Conservation (phyloP, 2,329 filamentous ascomycete genomes). For the Fusarium incarnatum region DNA sequence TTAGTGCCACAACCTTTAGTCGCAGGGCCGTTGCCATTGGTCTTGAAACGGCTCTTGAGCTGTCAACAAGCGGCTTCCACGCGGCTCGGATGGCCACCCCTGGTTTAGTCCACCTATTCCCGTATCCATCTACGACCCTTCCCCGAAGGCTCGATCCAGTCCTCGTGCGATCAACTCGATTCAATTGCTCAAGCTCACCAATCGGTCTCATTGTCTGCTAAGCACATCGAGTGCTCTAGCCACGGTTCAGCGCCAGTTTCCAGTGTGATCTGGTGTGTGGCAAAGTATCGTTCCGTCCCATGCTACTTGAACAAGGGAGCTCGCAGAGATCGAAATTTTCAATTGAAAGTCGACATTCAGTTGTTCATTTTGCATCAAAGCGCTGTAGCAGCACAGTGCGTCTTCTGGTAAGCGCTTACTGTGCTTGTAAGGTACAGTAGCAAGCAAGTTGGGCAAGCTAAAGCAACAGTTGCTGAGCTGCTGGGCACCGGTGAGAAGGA, state of each 20-base stretch:
- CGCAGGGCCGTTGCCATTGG: constrained; percentile 19
- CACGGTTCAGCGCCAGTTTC: neutral
- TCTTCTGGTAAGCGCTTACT: neutral
- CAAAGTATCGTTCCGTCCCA: neutral
- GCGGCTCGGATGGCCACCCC: constrained; percentile 16
- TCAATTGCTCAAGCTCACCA: neutral
- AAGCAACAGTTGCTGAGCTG: constrained; percentile 8
- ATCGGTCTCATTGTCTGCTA: neutral
- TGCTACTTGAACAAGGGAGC: neutral
- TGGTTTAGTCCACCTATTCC: constrained; percentile 24
- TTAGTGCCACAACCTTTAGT: constrained; percentile 10
- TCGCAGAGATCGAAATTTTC: neutral
- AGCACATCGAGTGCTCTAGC: neutral
- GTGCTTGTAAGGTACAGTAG: neutral
- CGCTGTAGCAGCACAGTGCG: constrained; percentile 20
- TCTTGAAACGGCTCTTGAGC: constrained; percentile 26
- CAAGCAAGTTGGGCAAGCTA: neutral
- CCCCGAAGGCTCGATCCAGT: constrained; percentile 8
- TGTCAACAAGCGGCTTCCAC: constrained; percentile 30
- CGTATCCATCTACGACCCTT: constrained; percentile 16
- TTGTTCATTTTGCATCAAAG: neutral
- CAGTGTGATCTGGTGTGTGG: neutral
- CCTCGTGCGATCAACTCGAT: neutral
- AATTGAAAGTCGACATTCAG: neutral
- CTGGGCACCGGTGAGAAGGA: constrained; percentile 14